Base-by-base conservation (phyloP, 345 rosid genomes). In the Euphorbia peplus region DNA sequence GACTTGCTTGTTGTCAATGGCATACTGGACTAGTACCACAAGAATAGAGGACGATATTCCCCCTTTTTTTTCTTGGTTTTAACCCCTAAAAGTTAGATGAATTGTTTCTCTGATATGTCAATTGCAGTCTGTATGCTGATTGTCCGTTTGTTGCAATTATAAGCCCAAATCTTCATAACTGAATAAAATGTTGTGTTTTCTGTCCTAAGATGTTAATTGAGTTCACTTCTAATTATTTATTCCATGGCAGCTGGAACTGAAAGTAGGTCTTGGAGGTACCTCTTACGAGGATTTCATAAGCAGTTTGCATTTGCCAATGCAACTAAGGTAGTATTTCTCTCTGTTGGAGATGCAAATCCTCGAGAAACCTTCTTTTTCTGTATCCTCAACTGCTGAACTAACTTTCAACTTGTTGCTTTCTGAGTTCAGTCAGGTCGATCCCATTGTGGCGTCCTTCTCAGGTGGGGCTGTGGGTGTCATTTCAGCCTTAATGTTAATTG, bases 381-480 rank as follows among this genome's bases (percentile, higher is more conserved):
- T 32, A 32, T 32, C 37, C 37, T 32, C 26, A 51, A 56, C 18
- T 21, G 46, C 15, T 56, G 32, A 21, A 51, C 68, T 64, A 21
- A 18, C 47, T 70, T 39, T 9, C 55, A 74, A 76, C 62, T 56
- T 70, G 29, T 66, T 47, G n/a, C 26, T 77, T 28, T 69, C 65
- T 66, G 60, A 66, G 63, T 79, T 73, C 87, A 93, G 97, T 82
- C 95, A 91, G 84, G 98, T 93, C 13, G 97, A 93, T 72, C 98
- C 98, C 10, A 93, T 91, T 30, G 96, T 93, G 68, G 98, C 98
- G 50, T 93, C 98, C 54, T 93, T 89, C 82, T 86, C 96, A 18
- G 98, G 98, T 8, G 98, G 98, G 8, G 92, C 96, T 13, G 97
- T 93, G 16, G 98, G 98, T 55, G 98, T 93, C 53, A 91, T 93